Percentiles rank a stretch among this genome's conserved stretches.
Evolutionary conservation across 2,329 filamentous ascomycete species (phyloP).

Genomic region (Rhynchosporium agropyri): DNA sequence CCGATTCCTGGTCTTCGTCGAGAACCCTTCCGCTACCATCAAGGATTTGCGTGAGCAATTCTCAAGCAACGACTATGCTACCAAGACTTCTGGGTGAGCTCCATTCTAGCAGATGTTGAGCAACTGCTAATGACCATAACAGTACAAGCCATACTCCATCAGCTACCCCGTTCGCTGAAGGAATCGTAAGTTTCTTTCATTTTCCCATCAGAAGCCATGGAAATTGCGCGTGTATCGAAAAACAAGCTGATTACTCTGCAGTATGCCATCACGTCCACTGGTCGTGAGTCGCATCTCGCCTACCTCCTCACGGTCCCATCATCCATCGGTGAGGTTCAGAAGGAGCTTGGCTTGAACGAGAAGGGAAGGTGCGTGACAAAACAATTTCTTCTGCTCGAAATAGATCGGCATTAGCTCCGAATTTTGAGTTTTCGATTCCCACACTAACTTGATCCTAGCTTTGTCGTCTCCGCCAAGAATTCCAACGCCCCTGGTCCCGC

Average conservation of each 20-base stretch:
- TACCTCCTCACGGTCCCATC: constrained; percentile 78
- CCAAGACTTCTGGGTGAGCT: constrained; percentile 66
- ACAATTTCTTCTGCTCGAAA: background rate
- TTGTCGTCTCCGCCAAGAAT: constrained; percentile 76
- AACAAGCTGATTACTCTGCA: background rate
- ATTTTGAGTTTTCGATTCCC: background rate
- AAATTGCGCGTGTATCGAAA: background rate
- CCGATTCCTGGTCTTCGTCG: constrained; percentile 80
- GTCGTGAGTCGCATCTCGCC: constrained; percentile 72
- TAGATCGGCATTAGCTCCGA: no score
- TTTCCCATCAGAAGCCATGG: background rate
- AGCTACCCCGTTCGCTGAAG: constrained; percentile 77
- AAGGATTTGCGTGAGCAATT: constrained; percentile 73
- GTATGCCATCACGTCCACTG: constrained; percentile 76
- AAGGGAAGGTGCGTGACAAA: constrained; percentile 68
- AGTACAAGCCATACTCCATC: constrained; percentile 65
- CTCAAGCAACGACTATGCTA: constrained; percentile 67
- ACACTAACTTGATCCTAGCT: constrained; percentile 7
- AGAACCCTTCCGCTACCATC: constrained; percentile 69
- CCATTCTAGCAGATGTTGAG: no score
- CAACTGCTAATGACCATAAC: background rate
- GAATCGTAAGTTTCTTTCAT: constrained; percentile 51
- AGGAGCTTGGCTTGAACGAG: constrained; percentile 69
- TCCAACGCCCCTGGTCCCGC: constrained; percentile 69
- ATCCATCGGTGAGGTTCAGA: constrained; percentile 71